A percentile compares a stretch with the other conserved stretches of the same genome.
phyloP scores from a whole-genome alignment of 129 eudicot species.

The Glebionis coronaria region DNA sequence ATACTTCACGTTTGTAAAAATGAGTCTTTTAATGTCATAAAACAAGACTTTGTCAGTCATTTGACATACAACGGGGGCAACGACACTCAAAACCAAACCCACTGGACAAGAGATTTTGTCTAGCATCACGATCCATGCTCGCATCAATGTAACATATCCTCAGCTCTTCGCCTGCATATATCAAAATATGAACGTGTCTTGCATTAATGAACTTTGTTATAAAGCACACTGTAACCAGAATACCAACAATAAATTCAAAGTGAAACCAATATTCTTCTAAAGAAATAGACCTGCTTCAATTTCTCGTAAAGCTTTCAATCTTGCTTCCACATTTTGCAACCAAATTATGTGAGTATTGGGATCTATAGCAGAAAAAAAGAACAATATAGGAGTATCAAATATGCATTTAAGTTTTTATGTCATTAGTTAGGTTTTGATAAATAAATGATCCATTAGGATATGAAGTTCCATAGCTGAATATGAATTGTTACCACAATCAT shows the following conservation, averaged over 20 bases:
- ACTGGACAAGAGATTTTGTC: constrained; percentile 50
- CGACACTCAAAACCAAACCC: constrained; percentile 82
- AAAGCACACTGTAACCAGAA: not conserved
- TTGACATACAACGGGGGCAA: constrained; percentile 68
- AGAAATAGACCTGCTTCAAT: constrained; percentile 71
- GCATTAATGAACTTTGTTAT: too few species aligned
- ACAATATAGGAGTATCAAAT: constrained; percentile 20
- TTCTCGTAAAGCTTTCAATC: constrained; percentile 72
- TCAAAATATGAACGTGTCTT: constrained; percentile 1
- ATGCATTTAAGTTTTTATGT: not conserved
- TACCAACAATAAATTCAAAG: constrained; percentile 2
- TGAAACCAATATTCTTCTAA: constrained; percentile 12
- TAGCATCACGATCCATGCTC: constrained; percentile 79
- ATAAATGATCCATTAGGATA: not conserved
- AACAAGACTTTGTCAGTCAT: constrained; percentile 26
- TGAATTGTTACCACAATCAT: constrained; percentile 77
- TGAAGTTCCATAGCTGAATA: not conserved
- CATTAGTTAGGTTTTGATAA: not conserved
- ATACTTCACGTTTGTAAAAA: too few species aligned
- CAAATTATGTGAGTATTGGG: constrained; percentile 87
- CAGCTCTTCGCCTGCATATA: constrained; percentile 74
- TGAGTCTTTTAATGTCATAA: not conserved
- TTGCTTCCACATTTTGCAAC: constrained; percentile 73
- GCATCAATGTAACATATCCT: constrained; percentile 96
- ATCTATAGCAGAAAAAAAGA: constrained; percentile 43